These are phyloP conservation scores for Cucurbita maxima DNA, from an alignment of 306 rosid genomes.

Conservation along the genomic window DNA sequence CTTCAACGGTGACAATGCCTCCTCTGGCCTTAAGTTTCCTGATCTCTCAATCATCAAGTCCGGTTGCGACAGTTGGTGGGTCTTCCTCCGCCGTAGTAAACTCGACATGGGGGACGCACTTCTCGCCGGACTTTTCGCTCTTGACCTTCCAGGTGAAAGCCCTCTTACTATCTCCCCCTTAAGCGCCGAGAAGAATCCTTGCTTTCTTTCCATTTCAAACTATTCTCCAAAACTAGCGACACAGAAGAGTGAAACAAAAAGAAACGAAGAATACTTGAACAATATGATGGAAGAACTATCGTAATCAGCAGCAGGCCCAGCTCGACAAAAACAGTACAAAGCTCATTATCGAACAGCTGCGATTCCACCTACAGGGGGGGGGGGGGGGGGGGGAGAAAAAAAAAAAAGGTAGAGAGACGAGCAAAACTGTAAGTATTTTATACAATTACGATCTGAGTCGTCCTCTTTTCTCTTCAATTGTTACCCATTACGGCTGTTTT, in stretches of 20 bases:
- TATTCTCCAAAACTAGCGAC: background rate
- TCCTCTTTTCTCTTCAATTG: background rate
- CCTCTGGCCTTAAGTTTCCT: constrained; percentile 66
- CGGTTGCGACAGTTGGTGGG: constrained; percentile 42
- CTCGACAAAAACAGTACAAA: background rate
- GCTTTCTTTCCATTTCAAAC: constrained; percentile 44
- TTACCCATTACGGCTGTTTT: background rate
- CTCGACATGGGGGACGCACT: constrained; percentile 44
- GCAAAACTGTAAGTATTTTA: constrained; percentile 11
- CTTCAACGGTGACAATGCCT: constrained; percentile 84
- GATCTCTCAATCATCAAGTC: constrained; percentile 66
- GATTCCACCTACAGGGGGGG: background rate
- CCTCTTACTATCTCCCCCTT: constrained; percentile 55
- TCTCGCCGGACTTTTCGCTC: constrained; percentile 44
- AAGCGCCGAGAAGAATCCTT: constrained; percentile 53
- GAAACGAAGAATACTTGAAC: background rate
- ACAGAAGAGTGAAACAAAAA: background rate
- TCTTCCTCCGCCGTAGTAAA: constrained; percentile 53
- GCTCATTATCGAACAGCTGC: background rate
- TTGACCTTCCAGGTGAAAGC: constrained; percentile 47
- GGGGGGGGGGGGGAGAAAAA: background rate
- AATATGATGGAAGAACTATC: background rate
- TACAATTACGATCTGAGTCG: background rate
- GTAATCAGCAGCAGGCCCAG: background rate
- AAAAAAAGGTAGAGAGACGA: background rate